Evolutionary conservation across 192 early-diverging fungal genomes (phyloP).

Genomic region (Rhizoclosmatium sp.): DNA sequence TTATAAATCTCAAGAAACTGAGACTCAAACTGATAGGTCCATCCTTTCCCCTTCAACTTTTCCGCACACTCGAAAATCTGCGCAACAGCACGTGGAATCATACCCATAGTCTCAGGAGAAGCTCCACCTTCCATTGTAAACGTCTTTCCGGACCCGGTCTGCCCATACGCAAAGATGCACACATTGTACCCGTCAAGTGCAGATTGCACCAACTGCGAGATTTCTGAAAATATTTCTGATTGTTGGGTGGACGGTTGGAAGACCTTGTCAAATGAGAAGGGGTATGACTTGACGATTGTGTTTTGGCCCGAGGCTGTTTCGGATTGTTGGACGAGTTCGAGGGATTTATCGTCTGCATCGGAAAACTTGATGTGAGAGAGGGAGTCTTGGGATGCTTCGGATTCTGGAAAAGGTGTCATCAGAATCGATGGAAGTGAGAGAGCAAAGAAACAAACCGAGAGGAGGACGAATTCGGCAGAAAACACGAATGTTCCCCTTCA

Average conservation of each 20-base stretch:
- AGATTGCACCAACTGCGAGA: constrained; percentile 90
- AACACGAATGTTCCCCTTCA: constrained; percentile 97
- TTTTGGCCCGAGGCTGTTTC: constrained; percentile 61
- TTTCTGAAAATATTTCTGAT: constrained; percentile 87
- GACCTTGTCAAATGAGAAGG: constrained; percentile 88
- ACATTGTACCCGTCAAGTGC: constrained; percentile 97
- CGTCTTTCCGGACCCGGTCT: constrained; percentile 74
- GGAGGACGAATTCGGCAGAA: constrained; percentile 93
- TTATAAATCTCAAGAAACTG: constrained; percentile 98
- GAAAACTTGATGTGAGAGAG: constrained; percentile 60
- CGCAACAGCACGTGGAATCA: constrained; percentile 93
- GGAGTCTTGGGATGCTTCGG: constrained; percentile 22
- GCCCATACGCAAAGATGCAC: constrained; percentile 98
- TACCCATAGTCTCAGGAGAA: constrained; percentile 65
- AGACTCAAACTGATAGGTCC: constrained; percentile 87
- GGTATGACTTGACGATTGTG: constrained; percentile 65
- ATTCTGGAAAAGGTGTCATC: constrained; percentile 29
- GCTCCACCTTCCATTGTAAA: constrained; percentile 61
- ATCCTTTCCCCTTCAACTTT: constrained; percentile 77
- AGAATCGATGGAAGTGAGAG: background rate
- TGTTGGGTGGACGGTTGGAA: constrained; percentile 78
- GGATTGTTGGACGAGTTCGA: constrained; percentile 75
- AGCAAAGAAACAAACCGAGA: constrained; percentile 1
- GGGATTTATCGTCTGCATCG: constrained; percentile 70
- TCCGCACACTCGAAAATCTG: constrained; percentile 86